Conservation (phyloP, 495 filamentous ascomycete genomes). For the Penicillium roqueforti region DNA sequence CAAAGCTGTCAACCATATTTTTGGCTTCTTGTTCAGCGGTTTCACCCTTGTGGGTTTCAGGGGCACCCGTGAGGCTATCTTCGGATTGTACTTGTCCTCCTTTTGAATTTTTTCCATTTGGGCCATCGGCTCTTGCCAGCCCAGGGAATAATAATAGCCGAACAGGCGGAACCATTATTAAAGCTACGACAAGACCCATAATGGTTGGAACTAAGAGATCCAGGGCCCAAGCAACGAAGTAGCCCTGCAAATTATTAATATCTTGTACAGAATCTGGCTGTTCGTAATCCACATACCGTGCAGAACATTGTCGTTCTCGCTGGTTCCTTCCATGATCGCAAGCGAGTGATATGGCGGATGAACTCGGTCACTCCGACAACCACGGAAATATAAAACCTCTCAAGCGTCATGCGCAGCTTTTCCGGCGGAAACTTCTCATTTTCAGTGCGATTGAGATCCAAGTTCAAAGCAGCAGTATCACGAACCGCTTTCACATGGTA, state of each 20-base stretch:
- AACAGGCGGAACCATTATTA: constrained; percentile 64
- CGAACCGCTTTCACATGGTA: constrained; percentile 75
- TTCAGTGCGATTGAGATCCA: constrained; percentile 79
- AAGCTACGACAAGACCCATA: constrained; percentile 51
- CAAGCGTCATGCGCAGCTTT: constrained; percentile 75
- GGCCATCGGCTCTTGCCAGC: constrained; percentile 55
- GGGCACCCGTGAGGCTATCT: constrained; percentile 75
- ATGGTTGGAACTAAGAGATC: constrained; percentile 68
- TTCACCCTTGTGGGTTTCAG: constrained; percentile 81
- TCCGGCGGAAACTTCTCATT: constrained; percentile 85
- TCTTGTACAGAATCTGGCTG: neutral
- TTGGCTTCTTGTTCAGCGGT: constrained; percentile 81
- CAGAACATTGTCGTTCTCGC: constrained; percentile 65
- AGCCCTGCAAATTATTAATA: constrained; percentile 44
- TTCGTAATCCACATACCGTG: constrained; percentile 37
- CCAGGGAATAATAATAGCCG: constrained; percentile 69
- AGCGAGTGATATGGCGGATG: constrained; percentile 67
- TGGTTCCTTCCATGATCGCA: constrained; percentile 77
- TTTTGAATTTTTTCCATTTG: constrained; percentile 61
- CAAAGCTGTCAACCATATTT: constrained; percentile 74
- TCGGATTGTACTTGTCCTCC: constrained; percentile 69
- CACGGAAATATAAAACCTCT: constrained; percentile 81
- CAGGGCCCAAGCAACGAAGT: constrained; percentile 69
- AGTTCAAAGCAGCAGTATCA: constrained; percentile 48
- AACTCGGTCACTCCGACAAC: constrained; percentile 62